Base-by-base conservation (phyloP, 768 basidiomycete genomes). In the Naematelia encephala region DNA sequence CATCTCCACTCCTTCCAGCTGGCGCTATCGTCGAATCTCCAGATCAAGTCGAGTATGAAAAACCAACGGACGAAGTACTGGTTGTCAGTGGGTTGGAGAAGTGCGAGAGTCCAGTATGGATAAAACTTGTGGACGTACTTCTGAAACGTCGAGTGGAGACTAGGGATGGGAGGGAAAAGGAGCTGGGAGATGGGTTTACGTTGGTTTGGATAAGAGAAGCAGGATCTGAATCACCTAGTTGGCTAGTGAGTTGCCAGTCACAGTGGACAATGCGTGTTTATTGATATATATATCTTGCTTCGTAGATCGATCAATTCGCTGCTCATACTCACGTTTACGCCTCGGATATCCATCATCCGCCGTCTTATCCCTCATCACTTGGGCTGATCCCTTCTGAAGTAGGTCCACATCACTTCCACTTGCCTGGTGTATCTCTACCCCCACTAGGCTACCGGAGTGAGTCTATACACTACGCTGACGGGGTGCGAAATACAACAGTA, bases 141-240 rank as follows among this genome's bases (percentile, higher is more conserved):
- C 52, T 47, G 4, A 57, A 62, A 27, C 28, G 57, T 10, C 23
- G 34, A 16, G 27, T 67, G 1, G 23, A 54, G 34, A 12, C 30
- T 53, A 5, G 26, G 39, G 50, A 48, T 26, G 61, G 44, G 46
- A 11, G 19, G 30, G 30, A 45, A n/a, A 16, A 27, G 23, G 48
- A 56, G 21, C 34, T 60, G 10, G 54, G 56, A 16, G 49, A 55
- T 1, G 59, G 55, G 8, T 59, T 66, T 21, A 25, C 59, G 26
- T 54, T 70, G 1, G 57, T 73, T 10, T 73, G 71, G 71, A 48
- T 73, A 10, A 45, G 69, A 39, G 67, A 63, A 19, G 61, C 68
- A 43, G 62, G 55, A 16, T 49, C 50, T 14, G 28, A 54, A 14
- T 59, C 62, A n/a, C 67, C 69, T 2, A 39, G 58, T 13, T 73